A percentile compares a stretch with the other conserved stretches of the same genome.
These are phyloP conservation scores for Scutellaria galericulata DNA, from an alignment of 257 asterid species.

Conservation along the genomic window DNA sequence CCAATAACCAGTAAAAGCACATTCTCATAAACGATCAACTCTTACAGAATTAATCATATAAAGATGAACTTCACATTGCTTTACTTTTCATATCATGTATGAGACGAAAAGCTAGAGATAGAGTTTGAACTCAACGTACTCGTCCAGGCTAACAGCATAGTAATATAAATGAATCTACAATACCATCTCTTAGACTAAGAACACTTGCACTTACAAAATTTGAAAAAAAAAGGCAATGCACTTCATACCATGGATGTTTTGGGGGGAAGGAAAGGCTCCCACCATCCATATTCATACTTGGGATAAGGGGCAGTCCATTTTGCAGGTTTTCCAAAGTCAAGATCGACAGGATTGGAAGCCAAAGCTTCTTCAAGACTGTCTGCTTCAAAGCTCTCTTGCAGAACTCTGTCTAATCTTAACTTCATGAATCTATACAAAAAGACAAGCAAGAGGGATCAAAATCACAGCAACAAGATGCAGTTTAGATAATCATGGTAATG, in stretches of 20 bases:
- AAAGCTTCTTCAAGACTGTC: slow-evolving; percentile 80
- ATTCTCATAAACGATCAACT: neutral
- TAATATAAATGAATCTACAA: slow-evolving; percentile 32
- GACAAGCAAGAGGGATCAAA: neutral
- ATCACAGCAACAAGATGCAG: slow-evolving; percentile 16
- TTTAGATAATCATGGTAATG: slow-evolving; percentile 3
- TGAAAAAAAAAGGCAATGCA: slow-evolving; percentile 31
- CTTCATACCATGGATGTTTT: slow-evolving; percentile 58
- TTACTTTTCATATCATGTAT: no score
- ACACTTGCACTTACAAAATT: slow-evolving; percentile 31
- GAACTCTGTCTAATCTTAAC: slow-evolving; percentile 81
- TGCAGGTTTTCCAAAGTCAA: slow-evolving; percentile 76
- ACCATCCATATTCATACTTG: slow-evolving; percentile 85
- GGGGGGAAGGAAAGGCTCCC: slow-evolving; percentile 81
- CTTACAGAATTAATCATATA: neutral
- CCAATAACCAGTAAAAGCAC: neutral
- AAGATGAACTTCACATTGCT: no score
- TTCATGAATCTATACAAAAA: slow-evolving; percentile 74
- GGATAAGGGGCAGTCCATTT: slow-evolving; percentile 94
- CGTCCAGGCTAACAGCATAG: slow-evolving; percentile 24
- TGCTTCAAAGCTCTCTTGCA: slow-evolving; percentile 78
- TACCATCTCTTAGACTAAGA: slow-evolving; percentile 36
- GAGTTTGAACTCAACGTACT: no score
- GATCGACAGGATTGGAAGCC: slow-evolving; percentile 63
- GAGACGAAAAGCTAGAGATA: no score